Conservation (phyloP, 768 basidiomycete species). For the Kwoniella dejecticola region DNA sequence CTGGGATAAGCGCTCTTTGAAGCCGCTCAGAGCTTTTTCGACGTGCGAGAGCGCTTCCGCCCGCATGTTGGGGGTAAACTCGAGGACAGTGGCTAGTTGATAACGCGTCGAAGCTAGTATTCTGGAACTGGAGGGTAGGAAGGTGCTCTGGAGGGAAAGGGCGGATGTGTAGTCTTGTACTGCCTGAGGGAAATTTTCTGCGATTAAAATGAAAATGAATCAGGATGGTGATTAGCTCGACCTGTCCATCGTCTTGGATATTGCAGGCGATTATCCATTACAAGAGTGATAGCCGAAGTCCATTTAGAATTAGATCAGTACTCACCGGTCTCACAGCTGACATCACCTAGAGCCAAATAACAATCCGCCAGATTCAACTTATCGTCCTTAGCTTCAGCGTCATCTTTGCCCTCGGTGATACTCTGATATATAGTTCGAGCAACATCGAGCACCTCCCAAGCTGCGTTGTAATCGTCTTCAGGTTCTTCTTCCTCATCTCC, state of each 20-base stretch:
- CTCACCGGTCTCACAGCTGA: slow-evolving; percentile 93
- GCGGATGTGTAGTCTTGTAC: slow-evolving; percentile 82
- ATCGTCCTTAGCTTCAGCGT: slow-evolving; percentile 56
- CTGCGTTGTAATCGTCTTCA: slow-evolving; percentile 96
- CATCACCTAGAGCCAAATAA: slow-evolving; percentile 86
- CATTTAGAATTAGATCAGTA: slow-evolving; percentile 2
- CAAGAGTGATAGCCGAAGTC: too few relatives aligned
- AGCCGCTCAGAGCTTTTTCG: slow-evolving; percentile 75
- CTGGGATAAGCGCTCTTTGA: slow-evolving; percentile 62
- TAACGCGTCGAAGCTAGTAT: slow-evolving; percentile 93
- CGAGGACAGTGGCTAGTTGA: slow-evolving; percentile 88
- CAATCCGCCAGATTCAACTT: slow-evolving; percentile 82
- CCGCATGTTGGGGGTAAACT: slow-evolving; percentile 81
- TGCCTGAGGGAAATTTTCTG: slow-evolving; percentile 96
- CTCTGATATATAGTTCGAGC: slow-evolving; percentile 84
- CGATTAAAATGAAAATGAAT: not conserved
- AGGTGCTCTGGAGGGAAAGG: slow-evolving; percentile 68
- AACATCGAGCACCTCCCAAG: slow-evolving; percentile 96
- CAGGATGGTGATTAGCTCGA: not conserved
- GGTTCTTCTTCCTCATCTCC: slow-evolving; percentile 60
- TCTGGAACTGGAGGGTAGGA: slow-evolving; percentile 84
- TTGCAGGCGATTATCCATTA: too few relatives aligned
- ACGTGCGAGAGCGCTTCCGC: slow-evolving; percentile 80
- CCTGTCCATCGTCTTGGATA: not conserved
- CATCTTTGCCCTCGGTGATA: slow-evolving; percentile 59